Evolutionary conservation across 2,329 filamentous ascomycete species (phyloP), one percentile per base, ranked within the genome.

Genomic region (Geosmithia putterillii): DNA sequence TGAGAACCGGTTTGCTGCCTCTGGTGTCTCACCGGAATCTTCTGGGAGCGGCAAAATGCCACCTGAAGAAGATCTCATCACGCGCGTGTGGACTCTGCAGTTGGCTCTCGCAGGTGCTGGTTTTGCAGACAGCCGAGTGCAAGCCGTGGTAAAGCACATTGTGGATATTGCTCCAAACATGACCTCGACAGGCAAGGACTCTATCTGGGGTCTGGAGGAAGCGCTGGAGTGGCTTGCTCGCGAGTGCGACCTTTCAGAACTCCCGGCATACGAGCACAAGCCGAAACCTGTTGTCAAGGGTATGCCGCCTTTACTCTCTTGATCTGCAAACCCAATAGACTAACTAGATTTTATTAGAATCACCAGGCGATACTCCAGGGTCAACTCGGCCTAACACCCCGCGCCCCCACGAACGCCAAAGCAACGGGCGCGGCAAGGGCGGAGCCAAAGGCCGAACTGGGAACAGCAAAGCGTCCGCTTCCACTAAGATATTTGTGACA

Each of bases 191-290:
- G 68, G 60, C 47, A 82, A 78, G 51, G 83, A 87, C 49, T 71
- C 72, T 38, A 74, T 88, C 14, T 94, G 87, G 85, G 88, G 89
- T 9, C 65, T 96, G 32, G 83, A 94, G 47, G 89, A 95, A 61
- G 80, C 85, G 21, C 60, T 98, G 18, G 86, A 95, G 52, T 95
- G 88, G 86, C 72, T 96, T 43, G 86, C 87, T n/a, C 69, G 86
- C 50, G 77, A 92, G 56, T 86, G 82, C 52, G 65, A 72, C 14
- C 65, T 71, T 48, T 74, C 79, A 1, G 81, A 89, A 52, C 69
- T 90, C 32, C 83, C 83, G 6, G 71, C 78, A 40, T 94, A 92
- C 57, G 79, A 83, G 35, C 51, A 47, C 25, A 61, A 52, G 48
- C 51, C 54, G 14, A 69, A 62, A 25, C 52, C 57, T 5, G 47